A percentile compares a stretch with the other conserved stretches of the same genome.
phyloP scores from a whole-genome alignment of 768 basidiomycete genomes.

The Amanita thiersii region DNA sequence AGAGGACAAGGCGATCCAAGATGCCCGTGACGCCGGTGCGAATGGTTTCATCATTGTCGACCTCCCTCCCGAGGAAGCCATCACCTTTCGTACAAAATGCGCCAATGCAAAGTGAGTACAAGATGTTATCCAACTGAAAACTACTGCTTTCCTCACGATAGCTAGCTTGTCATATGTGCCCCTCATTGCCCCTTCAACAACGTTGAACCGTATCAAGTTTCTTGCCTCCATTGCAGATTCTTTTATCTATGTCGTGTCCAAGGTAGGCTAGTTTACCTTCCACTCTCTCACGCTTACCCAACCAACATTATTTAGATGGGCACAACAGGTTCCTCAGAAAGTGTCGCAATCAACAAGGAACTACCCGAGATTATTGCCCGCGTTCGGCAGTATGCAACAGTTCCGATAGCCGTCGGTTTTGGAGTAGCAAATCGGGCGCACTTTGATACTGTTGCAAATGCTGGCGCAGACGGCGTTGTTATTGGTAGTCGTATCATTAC shows the following conservation, averaged over 20 bases:
- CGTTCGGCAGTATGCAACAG: slow-evolving; percentile 67
- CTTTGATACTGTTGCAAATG: slow-evolving; percentile 75
- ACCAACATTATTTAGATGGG: slow-evolving; percentile 61
- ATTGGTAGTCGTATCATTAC: slow-evolving; percentile 83
- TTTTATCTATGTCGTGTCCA: slow-evolving; percentile 98
- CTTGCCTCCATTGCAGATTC: slow-evolving; percentile 90
- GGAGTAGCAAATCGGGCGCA: slow-evolving; percentile 89
- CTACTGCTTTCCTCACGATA: slow-evolving; percentile 4
- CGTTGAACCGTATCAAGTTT: slow-evolving; percentile 80
- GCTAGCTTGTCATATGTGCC: slow-evolving; percentile 89
- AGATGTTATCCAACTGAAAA: background rate
- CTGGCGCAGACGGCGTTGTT: slow-evolving; percentile 94
- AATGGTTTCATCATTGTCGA: slow-evolving; percentile 99
- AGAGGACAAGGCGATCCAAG: slow-evolving; percentile 88
- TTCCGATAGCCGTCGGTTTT: slow-evolving; percentile 93
- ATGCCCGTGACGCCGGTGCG: slow-evolving; percentile 83
- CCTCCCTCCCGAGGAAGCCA: slow-evolving; percentile 93
- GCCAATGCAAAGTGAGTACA: slow-evolving; percentile 60
- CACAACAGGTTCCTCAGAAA: slow-evolving; percentile 86
- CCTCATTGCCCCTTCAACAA: slow-evolving; percentile 91
- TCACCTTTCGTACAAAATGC: slow-evolving; percentile 86
- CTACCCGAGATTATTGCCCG: slow-evolving; percentile 82
- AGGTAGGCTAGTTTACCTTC: slow-evolving; percentile 35
- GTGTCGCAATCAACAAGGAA: slow-evolving; percentile 58
- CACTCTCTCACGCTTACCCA: slow-evolving; percentile 4